A percentile compares a stretch with the other conserved stretches of the same genome.
phyloP scores from a whole-genome alignment of 2,329 filamentous ascomycete species.

The Blastomyces gilchristii region DNA sequence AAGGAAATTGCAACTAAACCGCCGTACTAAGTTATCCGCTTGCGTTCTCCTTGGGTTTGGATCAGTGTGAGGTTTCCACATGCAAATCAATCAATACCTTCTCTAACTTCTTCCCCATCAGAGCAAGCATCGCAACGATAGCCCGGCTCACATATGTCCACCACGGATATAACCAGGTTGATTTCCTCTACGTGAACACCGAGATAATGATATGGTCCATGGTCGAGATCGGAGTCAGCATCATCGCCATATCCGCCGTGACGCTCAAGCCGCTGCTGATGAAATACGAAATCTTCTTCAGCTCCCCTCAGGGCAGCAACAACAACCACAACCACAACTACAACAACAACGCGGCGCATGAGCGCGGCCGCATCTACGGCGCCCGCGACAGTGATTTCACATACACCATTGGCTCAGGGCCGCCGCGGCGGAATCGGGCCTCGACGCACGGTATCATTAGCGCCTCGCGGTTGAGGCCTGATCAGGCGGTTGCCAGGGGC shows the following conservation, averaged over 20 bases:
- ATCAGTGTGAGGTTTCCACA: background rate
- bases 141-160: background rate
- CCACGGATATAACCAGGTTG: background rate
- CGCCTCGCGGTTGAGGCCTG: background rate
- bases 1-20: background rate
- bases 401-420: background rate
- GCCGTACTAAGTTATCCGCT: background rate
- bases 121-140: slow-evolving; percentile 4
- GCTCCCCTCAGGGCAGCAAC: background rate
- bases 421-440: background rate
- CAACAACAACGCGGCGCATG: background rate
- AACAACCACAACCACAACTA: background rate
- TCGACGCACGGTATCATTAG: background rate
- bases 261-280: slow-evolving; percentile 2
- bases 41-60: background rate
- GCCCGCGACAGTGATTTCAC: background rate
- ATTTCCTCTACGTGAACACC: slow-evolving; percentile 1
- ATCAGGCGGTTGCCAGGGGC: background rate
- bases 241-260: slow-evolving; percentile 1
- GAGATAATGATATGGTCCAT: slow-evolving; percentile 1
- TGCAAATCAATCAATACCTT: background rate
- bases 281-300: slow-evolving; percentile 4
- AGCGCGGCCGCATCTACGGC: background rate
- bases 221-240: slow-evolving; percentile 1
- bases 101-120: background rate